Base-by-base conservation (phyloP, 495 filamentous ascomycete genomes). In the Hypomontagnella submonticulosa region DNA sequence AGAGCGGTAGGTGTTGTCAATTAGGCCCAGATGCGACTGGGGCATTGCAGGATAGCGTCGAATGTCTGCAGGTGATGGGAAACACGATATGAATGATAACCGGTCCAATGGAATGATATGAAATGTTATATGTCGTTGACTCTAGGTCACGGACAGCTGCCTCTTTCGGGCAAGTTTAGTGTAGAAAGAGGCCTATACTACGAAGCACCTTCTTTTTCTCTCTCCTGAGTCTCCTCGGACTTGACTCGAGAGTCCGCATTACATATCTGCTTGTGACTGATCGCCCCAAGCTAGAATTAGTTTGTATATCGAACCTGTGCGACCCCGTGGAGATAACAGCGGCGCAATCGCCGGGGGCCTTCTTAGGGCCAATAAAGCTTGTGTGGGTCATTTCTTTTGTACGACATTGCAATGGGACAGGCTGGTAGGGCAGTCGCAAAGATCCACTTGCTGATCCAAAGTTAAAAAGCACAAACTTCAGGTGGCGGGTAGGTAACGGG, bases 41-140 rank as follows among this genome's bases (percentile, higher is more conserved):
- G 49, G 27, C 44, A 57, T 57, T 63, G 37, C 52, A 55, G n/a
- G 36, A 43, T 44, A 19, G 13, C 38, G 44, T 49, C 10, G 30
- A 40, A 27, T 27, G 15, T 18, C 44, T 64, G 61, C 61, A 57
- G 61, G 48, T 59, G 61, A 58, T 30, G 41, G 16, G 46, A 59
- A 53, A 40, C 23, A 57, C 30, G 54, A 66, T 66, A 43, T 30
- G 18, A 38, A 55, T 47, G 55, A 50, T 59, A 66, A 66, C 47
- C 49, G 49, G 36, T 0, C 54, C 48, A 59, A 59, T 66, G 42
- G 49, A 34, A 55, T 15, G 47, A 36, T 10, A 9, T 66, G 42
- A 55, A 34, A 55, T 15, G 47, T 27, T 10, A 9, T 49, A 49
- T 9, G 19, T 38, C 10, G 47, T 8, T 33, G 47, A 48, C 42